These are phyloP conservation scores for Angomonas desouzai DNA, from an alignment of 208 protist genomes.

Conservation along the genomic window DNA sequence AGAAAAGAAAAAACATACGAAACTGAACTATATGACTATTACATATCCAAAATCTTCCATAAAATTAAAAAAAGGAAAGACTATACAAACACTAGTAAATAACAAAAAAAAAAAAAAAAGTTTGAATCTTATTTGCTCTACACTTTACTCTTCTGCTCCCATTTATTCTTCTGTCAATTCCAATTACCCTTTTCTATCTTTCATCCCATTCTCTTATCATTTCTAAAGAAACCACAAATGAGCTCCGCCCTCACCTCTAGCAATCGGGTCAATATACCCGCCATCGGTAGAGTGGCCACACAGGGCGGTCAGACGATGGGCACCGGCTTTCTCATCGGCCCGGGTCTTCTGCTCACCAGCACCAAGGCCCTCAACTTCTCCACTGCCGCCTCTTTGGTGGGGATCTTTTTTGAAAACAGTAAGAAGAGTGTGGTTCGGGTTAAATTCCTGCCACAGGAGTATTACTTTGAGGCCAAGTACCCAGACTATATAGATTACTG, in stretches of 20 bases:
- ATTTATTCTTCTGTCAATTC: no score
- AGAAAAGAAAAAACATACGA: no score
- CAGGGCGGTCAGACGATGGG: constrained; percentile 24
- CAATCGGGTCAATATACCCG: constrained; percentile 83
- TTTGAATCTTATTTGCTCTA: no score
- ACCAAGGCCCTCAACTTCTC: constrained; percentile 66
- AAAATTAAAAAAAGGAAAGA: no score
- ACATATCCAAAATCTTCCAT: no score
- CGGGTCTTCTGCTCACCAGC: constrained; percentile 63
- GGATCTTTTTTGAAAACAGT: constrained; percentile 86
- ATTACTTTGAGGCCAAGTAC: constrained; percentile 74
- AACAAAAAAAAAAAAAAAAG: no score
- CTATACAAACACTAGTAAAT: no score
- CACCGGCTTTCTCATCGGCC: constrained; percentile 32
- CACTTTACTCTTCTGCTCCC: no score
- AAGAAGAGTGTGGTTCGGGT: constrained; percentile 78
- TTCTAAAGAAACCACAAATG: no score
- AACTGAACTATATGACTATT: no score
- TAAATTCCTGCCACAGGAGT: constrained; percentile 55
- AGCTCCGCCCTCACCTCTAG: constrained; percentile 43
- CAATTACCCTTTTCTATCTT: no score
- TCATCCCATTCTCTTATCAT: no score
- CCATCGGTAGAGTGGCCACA: constrained; percentile 72
- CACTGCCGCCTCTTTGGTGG: constrained; percentile 40
- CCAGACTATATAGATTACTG: constrained; percentile 90